Base-by-base conservation (phyloP, 495 filamentous ascomycete species). In the Rusavskia elegans region DNA sequence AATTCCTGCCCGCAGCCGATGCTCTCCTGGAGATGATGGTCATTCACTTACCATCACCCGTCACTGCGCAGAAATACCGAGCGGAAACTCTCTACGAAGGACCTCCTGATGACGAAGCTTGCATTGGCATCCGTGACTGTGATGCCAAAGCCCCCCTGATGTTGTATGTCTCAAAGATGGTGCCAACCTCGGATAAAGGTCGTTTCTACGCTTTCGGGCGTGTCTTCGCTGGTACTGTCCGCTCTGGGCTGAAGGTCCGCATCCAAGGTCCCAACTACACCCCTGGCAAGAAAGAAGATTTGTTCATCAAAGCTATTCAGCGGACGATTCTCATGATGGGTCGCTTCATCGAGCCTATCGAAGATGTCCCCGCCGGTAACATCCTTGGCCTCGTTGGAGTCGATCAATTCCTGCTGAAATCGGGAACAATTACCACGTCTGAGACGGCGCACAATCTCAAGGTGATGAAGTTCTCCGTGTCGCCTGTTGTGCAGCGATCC, bases 401-500 rank as follows among this genome's bases (percentile, higher is more conserved):
- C 66, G 92, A 99, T 69, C 92, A 99, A 79, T 99, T 99, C 85
- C 76, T 99, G 74, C 87, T 99, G 79, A 99, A 99, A 83, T 97
- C 92, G 65, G 92, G 92, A 81, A 99, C 92, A 59, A 82, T 99
- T 58, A 94, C 89, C 70, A 99, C 93, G 65, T 81, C 80, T 64
- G 92, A 99, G 56, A 90, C 89, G 55, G 92, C 92, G 62, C 92
- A 99, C 84, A 99, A 99, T 81, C 73, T 99, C 60, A 99, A 97
- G 83, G 92, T 99, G 73, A 99, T 99, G 92, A 95, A 94, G 76
- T 99, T 99, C 85, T 99, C 92, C 63, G 92, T 99, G 66, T 97
- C 92, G 39, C 92, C 92, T 66, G 92, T 99, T 71, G 93, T 99
- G 60, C 92, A 81, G 73, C 90, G 92, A 59, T 95, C 93, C 69